phyloP scores from a whole-genome alignment of 192 early-diverging fungal species.

The Umbelopsis vinacea region DNA sequence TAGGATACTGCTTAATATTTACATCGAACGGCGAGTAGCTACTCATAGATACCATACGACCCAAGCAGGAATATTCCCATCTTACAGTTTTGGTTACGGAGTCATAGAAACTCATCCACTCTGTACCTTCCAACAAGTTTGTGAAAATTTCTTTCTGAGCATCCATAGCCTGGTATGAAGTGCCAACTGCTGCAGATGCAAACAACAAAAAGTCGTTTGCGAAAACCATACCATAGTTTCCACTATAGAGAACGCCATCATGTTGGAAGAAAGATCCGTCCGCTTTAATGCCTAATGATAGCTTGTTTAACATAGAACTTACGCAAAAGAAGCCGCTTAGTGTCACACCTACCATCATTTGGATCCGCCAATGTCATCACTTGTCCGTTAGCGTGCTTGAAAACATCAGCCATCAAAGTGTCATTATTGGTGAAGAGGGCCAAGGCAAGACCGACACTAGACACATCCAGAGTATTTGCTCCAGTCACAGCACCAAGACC shows the following conservation, averaged over 20 bases:
- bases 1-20: slow-evolving; percentile 13
- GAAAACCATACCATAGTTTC: slow-evolving; percentile 36
- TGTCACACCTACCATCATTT: slow-evolving; percentile 10
- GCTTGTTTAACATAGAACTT: neutral
- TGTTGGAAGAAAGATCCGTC: slow-evolving; percentile 40
- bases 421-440: slow-evolving; percentile 31
- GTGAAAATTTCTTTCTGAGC: slow-evolving; percentile 18
- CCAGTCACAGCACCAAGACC: slow-evolving; percentile 30
- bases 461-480: slow-evolving; percentile 29
- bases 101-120: slow-evolving; percentile 32
- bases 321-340: neutral
- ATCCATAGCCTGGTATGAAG: slow-evolving; percentile 16
- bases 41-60: slow-evolving; percentile 34
- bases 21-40: slow-evolving; percentile 23
- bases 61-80: slow-evolving; percentile 33
- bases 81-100: neutral
- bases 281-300: slow-evolving; percentile 22
- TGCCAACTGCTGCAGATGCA: slow-evolving; percentile 17
- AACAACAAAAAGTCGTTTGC: slow-evolving; percentile 18
- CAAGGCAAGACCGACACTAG: slow-evolving; percentile 10
- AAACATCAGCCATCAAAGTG: slow-evolving; percentile 13
- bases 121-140: slow-evolving; percentile 27
- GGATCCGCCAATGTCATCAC: slow-evolving; percentile 1
- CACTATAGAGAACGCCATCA: slow-evolving; percentile 25
- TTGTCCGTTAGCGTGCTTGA: slow-evolving; percentile 25